A percentile compares a stretch with the other conserved stretches of the same genome.
Conservation (phyloP, 208 protist genomes). For the Trypanosoma melophagium region DNA sequence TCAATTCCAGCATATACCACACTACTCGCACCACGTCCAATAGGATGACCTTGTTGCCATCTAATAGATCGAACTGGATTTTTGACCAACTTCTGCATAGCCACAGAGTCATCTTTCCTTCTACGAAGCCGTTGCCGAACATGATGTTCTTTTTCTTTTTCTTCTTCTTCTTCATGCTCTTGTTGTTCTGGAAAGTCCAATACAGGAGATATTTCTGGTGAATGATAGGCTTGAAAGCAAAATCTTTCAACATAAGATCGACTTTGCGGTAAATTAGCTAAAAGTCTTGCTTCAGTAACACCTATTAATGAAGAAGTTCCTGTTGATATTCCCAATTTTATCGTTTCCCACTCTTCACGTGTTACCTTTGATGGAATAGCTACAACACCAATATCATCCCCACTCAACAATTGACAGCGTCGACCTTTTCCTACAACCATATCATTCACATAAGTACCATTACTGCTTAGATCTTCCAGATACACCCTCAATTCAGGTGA, state of each 20-base stretch:
- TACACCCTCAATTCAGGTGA: slow-evolving; percentile 32
- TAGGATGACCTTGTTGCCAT: slow-evolving; percentile 53
- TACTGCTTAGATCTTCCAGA: slow-evolving; percentile 64
- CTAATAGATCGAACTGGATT: not conserved
- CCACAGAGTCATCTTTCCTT: not conserved
- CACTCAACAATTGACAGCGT: slow-evolving; percentile 45
- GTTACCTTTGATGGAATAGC: slow-evolving; percentile 24
- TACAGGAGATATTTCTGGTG: not conserved
- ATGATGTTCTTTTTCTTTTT: not conserved
- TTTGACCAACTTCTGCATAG: not conserved
- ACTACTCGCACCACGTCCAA: slow-evolving; percentile 58
- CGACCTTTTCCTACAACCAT: slow-evolving; percentile 45
- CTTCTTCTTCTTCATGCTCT: not conserved
- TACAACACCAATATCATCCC: slow-evolving; percentile 67
- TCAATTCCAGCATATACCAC: slow-evolving; percentile 77
- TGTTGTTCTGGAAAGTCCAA: slow-evolving; percentile 36
- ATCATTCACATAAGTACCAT: slow-evolving; percentile 82
- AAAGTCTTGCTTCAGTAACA: not conserved
- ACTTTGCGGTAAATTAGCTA: not conserved
- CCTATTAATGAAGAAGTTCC: not conserved
- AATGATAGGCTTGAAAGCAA: slow-evolving; percentile 14
- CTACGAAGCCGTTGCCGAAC: not conserved
- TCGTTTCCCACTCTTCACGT: not conserved
- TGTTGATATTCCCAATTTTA: not conserved
- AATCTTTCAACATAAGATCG: slow-evolving; percentile 17